Evolutionary conservation across 371 early-diverging fungal species (phyloP), one percentile per base, ranked within the genome.

Genomic region (Actinomucor elegans): DNA sequence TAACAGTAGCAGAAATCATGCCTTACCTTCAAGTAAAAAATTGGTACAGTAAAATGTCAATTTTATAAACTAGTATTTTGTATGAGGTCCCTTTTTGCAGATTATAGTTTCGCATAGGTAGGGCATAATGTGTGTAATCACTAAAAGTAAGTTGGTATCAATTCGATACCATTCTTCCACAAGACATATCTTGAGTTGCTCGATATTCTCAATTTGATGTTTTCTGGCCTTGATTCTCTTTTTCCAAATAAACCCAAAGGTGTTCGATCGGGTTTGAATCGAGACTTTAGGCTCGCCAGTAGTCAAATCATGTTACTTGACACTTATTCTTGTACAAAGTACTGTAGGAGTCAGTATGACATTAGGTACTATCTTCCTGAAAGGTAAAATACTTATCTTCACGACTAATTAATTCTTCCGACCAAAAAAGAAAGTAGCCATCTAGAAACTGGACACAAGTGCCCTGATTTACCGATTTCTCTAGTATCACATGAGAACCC

Each of bases 201-300:
- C 34, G 15, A n/a, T n/a, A n/a, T n/a, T n/a, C n/a, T n/a, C n/a
- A n/a, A n/a, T n/a, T n/a, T n/a, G n/a, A n/a, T n/a, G n/a, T n/a
- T n/a, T n/a, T n/a, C n/a, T n/a, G n/a, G n/a, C n/a, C n/a, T n/a
- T n/a, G n/a, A n/a, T n/a, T 31, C 31, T 11, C 11, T 31, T 31
- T 31, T 31, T 31, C 11, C 5, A 46, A 33, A 24, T 3, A 18
- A 32, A 34, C 23, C 20, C 35, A 47, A 23, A 33, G 23, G 23
- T 47, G 48, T 27, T 50, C 29, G 20, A 31, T 40, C 31, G 31
- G 51, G 27, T 50, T 50, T 31, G 40, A 50, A 50, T 50, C 40
- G 41, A 34, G 41, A 29, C 40, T 50, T 50, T 40, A 29, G 29
- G 51, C 28, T 29, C 31, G 40, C 31, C 51, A 50, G 51, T 50